Conservation (phyloP, 805 yeast genomes). For the Ogataea nitratoaversa region DNA sequence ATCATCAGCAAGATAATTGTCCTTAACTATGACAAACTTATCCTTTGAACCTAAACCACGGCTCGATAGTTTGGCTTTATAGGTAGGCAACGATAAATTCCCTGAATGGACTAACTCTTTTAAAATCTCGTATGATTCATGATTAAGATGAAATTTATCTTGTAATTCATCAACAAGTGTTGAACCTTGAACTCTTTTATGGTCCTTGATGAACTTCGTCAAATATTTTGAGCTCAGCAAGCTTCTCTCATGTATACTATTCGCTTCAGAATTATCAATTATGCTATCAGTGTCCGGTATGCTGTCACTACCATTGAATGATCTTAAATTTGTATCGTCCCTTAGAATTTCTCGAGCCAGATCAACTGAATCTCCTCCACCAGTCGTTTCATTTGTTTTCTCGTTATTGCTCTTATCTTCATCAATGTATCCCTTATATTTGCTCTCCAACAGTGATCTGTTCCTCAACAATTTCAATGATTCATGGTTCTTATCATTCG, state of each 20-base stretch:
- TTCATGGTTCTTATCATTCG: constrained; percentile 15
- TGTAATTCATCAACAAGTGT: constrained; percentile 1
- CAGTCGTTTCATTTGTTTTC: not conserved
- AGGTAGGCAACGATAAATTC: constrained; percentile 20
- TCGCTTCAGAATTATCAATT: constrained; percentile 6
- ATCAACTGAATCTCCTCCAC: not conserved
- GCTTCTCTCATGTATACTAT: not conserved
- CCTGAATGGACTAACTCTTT: constrained; percentile 17
- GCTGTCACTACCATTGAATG: constrained; percentile 3
- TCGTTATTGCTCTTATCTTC: constrained; percentile 3
- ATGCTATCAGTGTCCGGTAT: constrained; percentile 5
- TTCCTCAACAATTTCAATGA: constrained; percentile 22
- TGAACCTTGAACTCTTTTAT: constrained; percentile 3
- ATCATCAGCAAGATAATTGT: constrained; percentile 15
- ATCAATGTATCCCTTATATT: constrained; percentile 13
- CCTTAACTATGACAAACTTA: constrained; percentile 21
- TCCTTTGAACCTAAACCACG: constrained; percentile 12
- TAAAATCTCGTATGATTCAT: constrained; percentile 12
- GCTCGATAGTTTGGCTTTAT: constrained; percentile 16
- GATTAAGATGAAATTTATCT: constrained; percentile 10
- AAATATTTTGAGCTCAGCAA: constrained; percentile 15
- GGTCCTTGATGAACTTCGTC: constrained; percentile 20
- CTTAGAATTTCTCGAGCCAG: not conserved
- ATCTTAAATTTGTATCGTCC: not conserved
- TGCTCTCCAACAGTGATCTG: constrained; percentile 18